Evolutionary conservation across 257 asterid genomes (phyloP).

Genomic region (Avicennia marina): DNA sequence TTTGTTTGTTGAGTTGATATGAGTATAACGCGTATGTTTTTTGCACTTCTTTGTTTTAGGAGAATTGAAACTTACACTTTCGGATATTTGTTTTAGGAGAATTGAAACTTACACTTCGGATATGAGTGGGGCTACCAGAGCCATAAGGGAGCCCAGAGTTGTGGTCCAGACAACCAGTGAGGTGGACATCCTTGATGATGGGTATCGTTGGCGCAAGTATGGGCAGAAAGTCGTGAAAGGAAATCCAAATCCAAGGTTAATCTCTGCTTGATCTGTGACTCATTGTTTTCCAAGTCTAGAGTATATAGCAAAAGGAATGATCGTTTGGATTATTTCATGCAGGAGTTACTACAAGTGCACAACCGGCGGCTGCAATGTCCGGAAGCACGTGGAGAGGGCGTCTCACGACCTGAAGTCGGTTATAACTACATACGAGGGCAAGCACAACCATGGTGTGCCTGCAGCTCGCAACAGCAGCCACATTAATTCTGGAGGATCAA

Average conservation of each 20-base stretch:
- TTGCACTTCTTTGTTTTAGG: not conserved
- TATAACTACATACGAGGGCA: slow-evolving; percentile 79
- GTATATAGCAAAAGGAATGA: too few relatives aligned
- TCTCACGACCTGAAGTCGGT: slow-evolving; percentile 79
- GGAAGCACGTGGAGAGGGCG: slow-evolving; percentile 88
- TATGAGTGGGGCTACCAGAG: slow-evolving; percentile 46
- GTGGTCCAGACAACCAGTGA: slow-evolving; percentile 87
- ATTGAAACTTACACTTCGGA: slow-evolving; percentile 44
- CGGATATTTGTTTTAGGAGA: slow-evolving; percentile 46
- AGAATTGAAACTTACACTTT: slow-evolving; percentile 37
- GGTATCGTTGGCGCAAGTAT: slow-evolving; percentile 85
- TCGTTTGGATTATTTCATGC: too few relatives aligned
- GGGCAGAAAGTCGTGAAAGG: slow-evolving; percentile 90
- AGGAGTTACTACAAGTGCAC: slow-evolving; percentile 96
- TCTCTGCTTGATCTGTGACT: slow-evolving; percentile 2
- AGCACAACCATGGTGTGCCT: slow-evolving; percentile 85
- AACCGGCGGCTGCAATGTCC: slow-evolving; percentile 67
- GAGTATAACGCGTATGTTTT: not conserved
- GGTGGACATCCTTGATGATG: slow-evolving; percentile 82
- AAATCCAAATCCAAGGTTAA: slow-evolving; percentile 82
- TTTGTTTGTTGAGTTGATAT: not conserved
- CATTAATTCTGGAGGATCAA: slow-evolving; percentile 25
- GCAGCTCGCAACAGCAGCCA: slow-evolving; percentile 79
- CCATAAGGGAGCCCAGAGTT: slow-evolving; percentile 79
- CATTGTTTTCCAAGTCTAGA: too few relatives aligned